Evolutionary conservation across 768 basidiomycete genomes (phyloP), one percentile per base, ranked within the genome.

Genomic region (Tricholoma furcatifolium): DNA sequence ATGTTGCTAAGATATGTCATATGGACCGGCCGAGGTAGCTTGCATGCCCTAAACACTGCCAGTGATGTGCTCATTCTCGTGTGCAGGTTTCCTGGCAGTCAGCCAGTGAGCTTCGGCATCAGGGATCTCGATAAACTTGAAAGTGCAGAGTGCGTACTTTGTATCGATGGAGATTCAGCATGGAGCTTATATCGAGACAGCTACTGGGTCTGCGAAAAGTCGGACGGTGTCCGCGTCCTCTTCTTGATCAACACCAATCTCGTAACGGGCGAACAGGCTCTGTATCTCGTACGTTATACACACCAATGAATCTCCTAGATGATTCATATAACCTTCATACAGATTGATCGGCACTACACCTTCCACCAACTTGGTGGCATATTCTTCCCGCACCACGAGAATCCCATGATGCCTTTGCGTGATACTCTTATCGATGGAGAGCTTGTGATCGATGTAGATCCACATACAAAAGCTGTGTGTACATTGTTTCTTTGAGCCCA

Each of bases 131-230:
- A 77, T 10, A 84, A 87, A 65, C 76, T 98, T 38, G 92, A 96
- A 70, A 72, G 71, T 15, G 82, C 88, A 74, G 93, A 98, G 94
- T 95, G 68, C 56, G 82, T 74, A 24, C 15, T 43, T 40, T 32
- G 18, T 32, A 14, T 34, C 2, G 27, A 6, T 54, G 43, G 27
- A n/a, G 14, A 10, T 45, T 21, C 41, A 14, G 41, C 15, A 52
- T 47, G 36, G 24, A 49, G 56, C 50, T 44, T 12, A 43, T n/a
- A 21, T 27, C 43, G 30, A 23, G 43, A 34, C 65, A 98, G 95
- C 66, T 99, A 90, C 70, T 99, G 96, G 96, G 97, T 99, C 39
- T 97, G 94, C 72, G 97, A 99, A 75, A 98, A 98, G 75, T 96
- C 93, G 11, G 97, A 98, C 65, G 97, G 97, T 11, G 67, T 99